phyloP scores from a whole-genome alignment of 306 rosid species.

The Cyclanthera cordifolia region DNA sequence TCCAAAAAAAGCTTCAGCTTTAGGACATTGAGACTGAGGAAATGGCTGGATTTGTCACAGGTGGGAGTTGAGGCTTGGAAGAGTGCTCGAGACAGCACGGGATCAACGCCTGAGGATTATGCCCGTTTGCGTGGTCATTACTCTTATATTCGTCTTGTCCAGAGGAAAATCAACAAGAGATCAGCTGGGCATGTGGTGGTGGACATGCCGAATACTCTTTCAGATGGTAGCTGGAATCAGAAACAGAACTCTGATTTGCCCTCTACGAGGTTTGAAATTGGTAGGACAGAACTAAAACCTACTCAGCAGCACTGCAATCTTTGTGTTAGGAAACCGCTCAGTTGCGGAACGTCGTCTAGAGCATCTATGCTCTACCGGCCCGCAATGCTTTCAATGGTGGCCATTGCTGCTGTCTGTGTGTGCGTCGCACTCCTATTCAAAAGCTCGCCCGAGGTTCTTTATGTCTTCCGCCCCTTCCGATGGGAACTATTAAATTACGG shows the following conservation, averaged over 20 bases:
- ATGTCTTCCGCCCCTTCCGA: constrained; percentile 57
- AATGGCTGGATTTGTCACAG: constrained; percentile 24
- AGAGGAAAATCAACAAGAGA: constrained; percentile 38
- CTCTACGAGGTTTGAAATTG: constrained; percentile 39
- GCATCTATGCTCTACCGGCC: constrained; percentile 58
- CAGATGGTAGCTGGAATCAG: constrained; percentile 20
- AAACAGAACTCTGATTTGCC: constrained; percentile 31
- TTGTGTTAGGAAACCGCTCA: constrained; percentile 38
- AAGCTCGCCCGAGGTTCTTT: constrained; percentile 61
- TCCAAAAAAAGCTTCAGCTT: not conserved
- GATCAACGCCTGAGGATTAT: constrained; percentile 62
- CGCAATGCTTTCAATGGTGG: constrained; percentile 66
- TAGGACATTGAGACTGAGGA: not conserved
- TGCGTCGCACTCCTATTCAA: constrained; percentile 84
- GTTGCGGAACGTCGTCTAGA: constrained; percentile 21
- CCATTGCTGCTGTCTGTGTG: constrained; percentile 79
- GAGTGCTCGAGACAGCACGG: constrained; percentile 45
- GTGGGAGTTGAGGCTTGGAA: constrained; percentile 88
- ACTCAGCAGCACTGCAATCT: constrained; percentile 23
- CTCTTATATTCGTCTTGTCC: constrained; percentile 59
- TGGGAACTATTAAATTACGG: constrained; percentile 76
- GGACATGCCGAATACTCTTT: constrained; percentile 38
- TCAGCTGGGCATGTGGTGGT: constrained; percentile 45
- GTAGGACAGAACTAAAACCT: constrained; percentile 19
- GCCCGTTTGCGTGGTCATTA: constrained; percentile 43